These are phyloP conservation scores for Acanthamoeba pearcei DNA, from an alignment of 208 protist genomes.

Conservation along the genomic window DNA sequence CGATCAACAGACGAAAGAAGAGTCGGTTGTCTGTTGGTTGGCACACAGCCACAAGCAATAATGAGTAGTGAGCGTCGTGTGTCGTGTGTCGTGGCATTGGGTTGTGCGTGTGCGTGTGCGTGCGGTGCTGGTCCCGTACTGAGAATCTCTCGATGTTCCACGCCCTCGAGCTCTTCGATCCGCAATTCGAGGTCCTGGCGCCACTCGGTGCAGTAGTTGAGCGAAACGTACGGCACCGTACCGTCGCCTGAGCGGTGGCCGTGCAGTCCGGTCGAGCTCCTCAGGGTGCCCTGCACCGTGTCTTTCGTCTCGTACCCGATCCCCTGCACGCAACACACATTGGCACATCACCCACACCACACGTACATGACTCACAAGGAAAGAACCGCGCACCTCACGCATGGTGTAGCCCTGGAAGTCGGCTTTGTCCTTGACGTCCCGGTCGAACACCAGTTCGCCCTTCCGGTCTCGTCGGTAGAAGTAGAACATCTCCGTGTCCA, in stretches of 20 bases:
- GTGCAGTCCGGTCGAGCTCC: background rate
- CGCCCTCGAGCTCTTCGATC: conserved; percentile 40
- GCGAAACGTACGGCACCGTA: conserved; percentile 24
- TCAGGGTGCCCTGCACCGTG: background rate
- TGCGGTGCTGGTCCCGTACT: background rate
- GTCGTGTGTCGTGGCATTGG: background rate
- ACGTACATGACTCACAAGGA: too few relatives aligned
- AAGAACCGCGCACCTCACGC: background rate
- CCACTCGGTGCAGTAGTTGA: conserved; percentile 34
- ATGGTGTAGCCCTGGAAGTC: background rate
- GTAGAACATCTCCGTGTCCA: conserved; percentile 61
- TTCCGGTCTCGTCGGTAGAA: conserved; percentile 19
- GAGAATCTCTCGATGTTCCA: conserved; percentile 49
- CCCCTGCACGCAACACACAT: background rate
- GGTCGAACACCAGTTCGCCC: conserved; percentile 45
- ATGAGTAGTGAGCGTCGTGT: background rate
- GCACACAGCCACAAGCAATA: background rate
- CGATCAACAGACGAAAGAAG: conserved; percentile 43
- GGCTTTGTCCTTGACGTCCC: background rate
- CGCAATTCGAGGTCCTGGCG: background rate
- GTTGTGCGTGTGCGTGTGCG: background rate
- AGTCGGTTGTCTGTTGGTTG: background rate
- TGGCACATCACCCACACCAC: background rate
- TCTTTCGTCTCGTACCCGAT: conserved; percentile 24
- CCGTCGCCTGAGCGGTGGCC: conserved; percentile 13